A percentile compares a stretch with the other conserved stretches of the same genome.
Evolutionary conservation across 2,329 filamentous ascomycete genomes (phyloP).

Genomic region (Exophiala sp.): DNA sequence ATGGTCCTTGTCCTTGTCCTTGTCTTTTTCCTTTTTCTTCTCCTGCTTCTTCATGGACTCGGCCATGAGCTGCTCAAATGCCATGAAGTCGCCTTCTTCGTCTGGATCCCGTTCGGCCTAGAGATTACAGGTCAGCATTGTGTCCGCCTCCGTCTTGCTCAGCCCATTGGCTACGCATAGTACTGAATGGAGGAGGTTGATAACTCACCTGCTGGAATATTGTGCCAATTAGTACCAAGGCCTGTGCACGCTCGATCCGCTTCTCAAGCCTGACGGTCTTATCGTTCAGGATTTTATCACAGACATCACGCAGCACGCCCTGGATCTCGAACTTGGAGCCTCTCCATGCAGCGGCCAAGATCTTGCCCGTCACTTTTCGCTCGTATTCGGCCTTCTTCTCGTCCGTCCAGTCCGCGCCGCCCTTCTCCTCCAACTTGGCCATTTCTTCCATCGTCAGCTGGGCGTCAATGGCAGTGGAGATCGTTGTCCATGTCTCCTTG

Average conservation of each 20-base stretch:
- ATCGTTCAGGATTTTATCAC: slow-evolving; percentile 76
- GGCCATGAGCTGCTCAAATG: slow-evolving; percentile 95
- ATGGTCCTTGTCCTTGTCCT: slow-evolving; percentile 29
- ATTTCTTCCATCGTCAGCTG: slow-evolving; percentile 99
- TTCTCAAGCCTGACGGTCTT: slow-evolving; percentile 75
- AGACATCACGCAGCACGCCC: slow-evolving; percentile 88
- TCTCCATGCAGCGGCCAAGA: slow-evolving; percentile 90
- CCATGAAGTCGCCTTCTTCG: slow-evolving; percentile 97
- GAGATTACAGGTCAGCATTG: not conserved
- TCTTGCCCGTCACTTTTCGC: slow-evolving; percentile 93
- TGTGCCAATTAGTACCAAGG: slow-evolving; percentile 79
- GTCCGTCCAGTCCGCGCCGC: slow-evolving; percentile 96
- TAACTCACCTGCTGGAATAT: slow-evolving; percentile 72
- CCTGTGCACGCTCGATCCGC: slow-evolving; percentile 83
- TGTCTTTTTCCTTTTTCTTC: slow-evolving; percentile 56
- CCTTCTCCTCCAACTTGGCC: slow-evolving; percentile 89
- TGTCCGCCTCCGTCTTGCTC: not conserved
- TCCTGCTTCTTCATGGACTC: slow-evolving; percentile 96
- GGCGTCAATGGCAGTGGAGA: slow-evolving; percentile 90
- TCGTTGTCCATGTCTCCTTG: slow-evolving; percentile 98
- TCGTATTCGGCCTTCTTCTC: slow-evolving; percentile 96
- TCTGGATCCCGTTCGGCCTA: slow-evolving; percentile 85
- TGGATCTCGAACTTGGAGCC: slow-evolving; percentile 98
- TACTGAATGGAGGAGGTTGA: not conserved
- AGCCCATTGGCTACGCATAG: no score